These are phyloP conservation scores for Dactylellina drechsleri DNA, from an alignment of 2,329 filamentous ascomycete species.

Conservation along the genomic window DNA sequence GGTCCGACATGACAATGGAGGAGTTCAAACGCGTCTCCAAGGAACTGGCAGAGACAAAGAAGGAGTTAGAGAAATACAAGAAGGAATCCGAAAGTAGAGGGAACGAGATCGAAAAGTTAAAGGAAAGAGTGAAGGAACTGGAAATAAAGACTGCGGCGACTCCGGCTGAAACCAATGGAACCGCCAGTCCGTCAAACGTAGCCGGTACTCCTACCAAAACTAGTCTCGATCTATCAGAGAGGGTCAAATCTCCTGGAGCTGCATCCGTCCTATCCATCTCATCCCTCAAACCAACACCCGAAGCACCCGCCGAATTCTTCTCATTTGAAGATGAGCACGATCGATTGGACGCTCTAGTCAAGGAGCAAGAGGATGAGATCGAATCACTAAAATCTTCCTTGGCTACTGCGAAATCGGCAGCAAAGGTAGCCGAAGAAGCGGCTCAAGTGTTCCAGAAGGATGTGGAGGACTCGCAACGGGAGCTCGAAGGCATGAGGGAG, in stretches of 20 bases:
- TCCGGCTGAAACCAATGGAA: slow-evolving; percentile 45
- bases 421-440: slow-evolving; percentile 78
- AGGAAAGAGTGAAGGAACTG: slow-evolving; percentile 59
- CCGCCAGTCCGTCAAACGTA: slow-evolving; percentile 45
- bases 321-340: slow-evolving; percentile 90
- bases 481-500: slow-evolving; percentile 70
- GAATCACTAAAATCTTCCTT: slow-evolving; percentile 76
- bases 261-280: slow-evolving; percentile 60
- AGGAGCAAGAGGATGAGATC: slow-evolving; percentile 76
- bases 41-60: slow-evolving; percentile 82
- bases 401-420: slow-evolving; percentile 73
- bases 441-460: slow-evolving; percentile 71
- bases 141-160: slow-evolving; percentile 51
- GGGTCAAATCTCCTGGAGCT: slow-evolving; percentile 58
- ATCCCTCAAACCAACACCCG: slow-evolving; percentile 61
- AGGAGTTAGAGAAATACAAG: slow-evolving; percentile 77
- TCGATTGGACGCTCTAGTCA: slow-evolving; percentile 78
- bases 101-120: slow-evolving; percentile 72
- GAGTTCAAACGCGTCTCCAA: slow-evolving; percentile 87
- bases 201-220: slow-evolving; percentile 58
- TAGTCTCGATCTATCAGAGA: slow-evolving; percentile 60
- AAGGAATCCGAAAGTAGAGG: slow-evolving; percentile 69
- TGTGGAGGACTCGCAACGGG: slow-evolving; percentile 74
- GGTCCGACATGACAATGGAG: slow-evolving; percentile 91
- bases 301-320: slow-evolving; percentile 79